Conservation (phyloP, 257 asterid genomes). For the Jacaranda copaia region DNA sequence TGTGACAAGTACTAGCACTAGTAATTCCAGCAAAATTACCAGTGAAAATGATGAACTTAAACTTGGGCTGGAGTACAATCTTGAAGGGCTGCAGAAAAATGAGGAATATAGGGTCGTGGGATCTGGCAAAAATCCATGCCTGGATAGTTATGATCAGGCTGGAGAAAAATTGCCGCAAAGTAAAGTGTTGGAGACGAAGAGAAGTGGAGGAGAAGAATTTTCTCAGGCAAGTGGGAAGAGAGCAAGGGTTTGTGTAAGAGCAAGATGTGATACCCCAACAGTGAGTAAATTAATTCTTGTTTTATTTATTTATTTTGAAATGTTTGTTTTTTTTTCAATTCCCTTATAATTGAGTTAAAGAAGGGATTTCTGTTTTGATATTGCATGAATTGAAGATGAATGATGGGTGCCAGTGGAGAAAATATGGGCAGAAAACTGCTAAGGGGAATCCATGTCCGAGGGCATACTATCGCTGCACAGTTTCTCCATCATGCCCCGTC, state of each 20-base stretch:
- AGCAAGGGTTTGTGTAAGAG: conserved; percentile 87
- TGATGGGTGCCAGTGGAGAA: conserved; percentile 98
- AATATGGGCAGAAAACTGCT: conserved; percentile 87
- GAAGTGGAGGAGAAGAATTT: conserved; percentile 60
- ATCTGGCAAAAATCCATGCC: conserved; percentile 30
- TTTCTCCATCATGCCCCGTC: conserved; percentile 80
- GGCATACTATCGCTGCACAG: conserved; percentile 91
- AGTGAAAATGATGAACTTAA: conserved; percentile 40
- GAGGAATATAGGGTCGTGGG: no score
- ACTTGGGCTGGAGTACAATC: conserved; percentile 44
- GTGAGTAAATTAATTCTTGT: conserved; percentile 47
- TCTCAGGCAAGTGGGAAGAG: conserved; percentile 67
- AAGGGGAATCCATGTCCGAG: conserved; percentile 95
- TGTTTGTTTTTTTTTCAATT: neutral
- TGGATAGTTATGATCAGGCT: conserved; percentile 25
- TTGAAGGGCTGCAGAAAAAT: neutral
- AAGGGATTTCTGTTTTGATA: neutral
- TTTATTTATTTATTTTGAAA: neutral
- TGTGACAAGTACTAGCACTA: conserved; percentile 7
- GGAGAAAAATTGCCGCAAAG: conserved; percentile 44
- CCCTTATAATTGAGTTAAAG: neutral
- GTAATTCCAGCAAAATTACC: conserved; percentile 14
- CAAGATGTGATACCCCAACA: conserved; percentile 82
- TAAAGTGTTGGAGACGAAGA: conserved; percentile 44
- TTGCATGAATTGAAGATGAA: conserved; percentile 55